phyloP scores from a whole-genome alignment of 805 yeast species.

The Lipomyces mesembrius region DNA sequence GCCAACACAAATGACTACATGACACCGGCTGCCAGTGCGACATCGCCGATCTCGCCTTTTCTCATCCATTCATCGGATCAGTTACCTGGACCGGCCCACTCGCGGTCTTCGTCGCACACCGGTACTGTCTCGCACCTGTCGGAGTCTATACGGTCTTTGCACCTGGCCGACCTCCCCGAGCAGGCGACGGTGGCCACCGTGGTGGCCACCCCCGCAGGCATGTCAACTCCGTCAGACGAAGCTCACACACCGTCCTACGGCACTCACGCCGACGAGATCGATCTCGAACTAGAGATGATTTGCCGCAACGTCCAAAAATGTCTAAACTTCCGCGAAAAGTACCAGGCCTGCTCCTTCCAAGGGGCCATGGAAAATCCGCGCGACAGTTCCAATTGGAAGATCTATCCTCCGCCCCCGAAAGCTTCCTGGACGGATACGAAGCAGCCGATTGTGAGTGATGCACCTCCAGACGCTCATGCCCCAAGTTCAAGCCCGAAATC shows the following conservation, averaged over 20 bases:
- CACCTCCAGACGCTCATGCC: slow-evolving; percentile 42
- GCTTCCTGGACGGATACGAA: slow-evolving; percentile 80
- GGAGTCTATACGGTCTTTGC: slow-evolving; percentile 23
- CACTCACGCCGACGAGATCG: slow-evolving; percentile 22
- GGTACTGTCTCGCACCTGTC: slow-evolving; percentile 10
- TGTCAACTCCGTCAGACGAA: background rate
- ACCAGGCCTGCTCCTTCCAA: slow-evolving; percentile 73
- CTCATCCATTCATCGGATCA: background rate
- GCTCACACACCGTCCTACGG: background rate
- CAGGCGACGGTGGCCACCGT: background rate
- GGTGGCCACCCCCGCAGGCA: background rate
- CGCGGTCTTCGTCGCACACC: slow-evolving; percentile 2
- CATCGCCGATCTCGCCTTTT: slow-evolving; percentile 12
- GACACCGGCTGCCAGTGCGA: background rate
- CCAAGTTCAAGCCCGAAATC: slow-evolving; percentile 39
- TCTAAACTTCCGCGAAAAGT: slow-evolving; percentile 74
- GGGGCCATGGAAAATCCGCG: slow-evolving; percentile 81
- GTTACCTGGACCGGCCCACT: background rate
- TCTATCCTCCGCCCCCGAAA: slow-evolving; percentile 92
- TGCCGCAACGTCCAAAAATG: slow-evolving; percentile 53
- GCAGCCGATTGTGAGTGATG: slow-evolving; percentile 56
- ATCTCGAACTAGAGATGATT: slow-evolving; percentile 45
- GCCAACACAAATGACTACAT: background rate
- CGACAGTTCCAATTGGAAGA: slow-evolving; percentile 70
- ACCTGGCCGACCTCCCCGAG: slow-evolving; percentile 3